Percentiles rank a stretch among this genome's conserved stretches.
These are phyloP conservation scores for Xylariaceae sp. DNA, from an alignment of 2,329 filamentous ascomycete genomes.

Conservation along the genomic window DNA sequence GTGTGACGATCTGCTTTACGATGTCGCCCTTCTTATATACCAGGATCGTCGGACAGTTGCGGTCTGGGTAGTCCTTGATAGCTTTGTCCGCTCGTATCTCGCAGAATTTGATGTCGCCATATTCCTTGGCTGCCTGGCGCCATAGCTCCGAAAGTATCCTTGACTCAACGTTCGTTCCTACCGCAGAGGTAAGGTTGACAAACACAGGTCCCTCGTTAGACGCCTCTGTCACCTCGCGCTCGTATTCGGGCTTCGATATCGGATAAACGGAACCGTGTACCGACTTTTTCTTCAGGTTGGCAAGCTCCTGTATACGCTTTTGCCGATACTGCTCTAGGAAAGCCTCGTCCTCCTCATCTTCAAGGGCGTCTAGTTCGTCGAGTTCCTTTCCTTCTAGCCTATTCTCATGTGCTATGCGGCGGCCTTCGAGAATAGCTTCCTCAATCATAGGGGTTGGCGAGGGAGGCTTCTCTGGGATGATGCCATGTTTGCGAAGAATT, in stretches of 20 bases:
- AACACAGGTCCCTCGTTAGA: conserved; percentile 65
- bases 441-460: conserved; percentile 95
- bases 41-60: conserved; percentile 89
- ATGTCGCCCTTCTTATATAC: conserved; percentile 93
- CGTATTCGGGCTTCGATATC: conserved; percentile 89
- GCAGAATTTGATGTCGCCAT: conserved; percentile 95
- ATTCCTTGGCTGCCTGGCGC: conserved; percentile 76
- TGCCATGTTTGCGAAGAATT: conserved; percentile 90
- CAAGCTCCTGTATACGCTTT: conserved; percentile 80
- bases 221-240: conserved; percentile 84
- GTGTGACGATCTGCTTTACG: conserved; percentile 82
- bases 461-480: conserved; percentile 96
- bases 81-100: conserved; percentile 89
- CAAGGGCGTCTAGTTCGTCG: conserved; percentile 86
- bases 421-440: conserved; percentile 82
- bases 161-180: conserved; percentile 79
- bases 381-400: conserved; percentile 89
- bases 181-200: conserved; percentile 74
- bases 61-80: conserved; percentile 93
- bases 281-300: conserved; percentile 66
- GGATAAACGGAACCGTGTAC: conserved; percentile 89
- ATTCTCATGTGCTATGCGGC: conserved; percentile 82
- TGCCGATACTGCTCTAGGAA: conserved; percentile 85
- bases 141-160: conserved; percentile 78
- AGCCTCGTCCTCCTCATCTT: conserved; percentile 90